Percentiles rank a stretch among this genome's conserved stretches.
These are phyloP conservation scores for Yamadazyma sp. DNA, from an alignment of 1,139 yeast genomes.

Conservation along the genomic window DNA sequence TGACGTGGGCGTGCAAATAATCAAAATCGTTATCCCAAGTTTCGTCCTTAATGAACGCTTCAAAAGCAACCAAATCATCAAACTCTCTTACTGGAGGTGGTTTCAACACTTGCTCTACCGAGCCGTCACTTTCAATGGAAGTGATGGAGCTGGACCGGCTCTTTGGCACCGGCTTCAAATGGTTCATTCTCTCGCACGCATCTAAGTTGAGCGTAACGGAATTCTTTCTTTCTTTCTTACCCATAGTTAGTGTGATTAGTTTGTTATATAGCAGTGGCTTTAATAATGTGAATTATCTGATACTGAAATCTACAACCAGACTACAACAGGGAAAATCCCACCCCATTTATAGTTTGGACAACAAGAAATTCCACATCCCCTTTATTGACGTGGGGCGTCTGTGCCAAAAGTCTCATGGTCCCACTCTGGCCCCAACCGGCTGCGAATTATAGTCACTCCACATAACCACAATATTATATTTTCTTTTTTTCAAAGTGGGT, in stretches of 20 bases:
- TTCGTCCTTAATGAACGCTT: constrained; percentile 65
- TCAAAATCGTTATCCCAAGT: constrained; percentile 77
- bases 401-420: neutral
- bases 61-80: constrained; percentile 65
- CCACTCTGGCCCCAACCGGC: constrained; percentile 1
- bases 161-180: constrained; percentile 43
- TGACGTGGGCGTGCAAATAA: constrained; percentile 63
- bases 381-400: neutral
- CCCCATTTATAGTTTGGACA: neutral
- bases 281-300: constrained; percentile 4
- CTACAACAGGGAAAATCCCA: neutral
- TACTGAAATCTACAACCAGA: neutral
- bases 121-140: constrained; percentile 38
- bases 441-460: constrained; percentile 15
- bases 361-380: neutral
- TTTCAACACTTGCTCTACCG: constrained; percentile 29
- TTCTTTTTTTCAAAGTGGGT: constrained; percentile 1
- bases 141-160: constrained; percentile 30
- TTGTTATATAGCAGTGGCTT: constrained; percentile 6
- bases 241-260: constrained; percentile 14
- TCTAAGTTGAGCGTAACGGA: constrained; percentile 32
- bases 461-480: constrained; percentile 7
- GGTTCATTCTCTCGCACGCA: constrained; percentile 39
- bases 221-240: constrained; percentile 27
- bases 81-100: constrained; percentile 52